Conservation (phyloP, 2,329 filamentous ascomycete species). For the Tricladium varicosporioides region DNA sequence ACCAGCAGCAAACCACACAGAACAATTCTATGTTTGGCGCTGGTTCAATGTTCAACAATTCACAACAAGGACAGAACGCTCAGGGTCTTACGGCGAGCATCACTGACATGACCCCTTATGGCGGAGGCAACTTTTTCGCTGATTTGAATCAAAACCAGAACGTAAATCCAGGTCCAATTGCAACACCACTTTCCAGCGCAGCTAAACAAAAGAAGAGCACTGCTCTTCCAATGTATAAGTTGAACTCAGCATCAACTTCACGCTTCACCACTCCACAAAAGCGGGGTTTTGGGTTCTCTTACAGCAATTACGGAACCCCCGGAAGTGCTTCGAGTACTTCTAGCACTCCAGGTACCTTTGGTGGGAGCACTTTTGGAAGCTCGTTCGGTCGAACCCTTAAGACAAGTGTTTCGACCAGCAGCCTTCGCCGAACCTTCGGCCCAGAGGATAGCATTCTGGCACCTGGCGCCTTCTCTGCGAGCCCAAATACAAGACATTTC, state of each 20-base stretch:
- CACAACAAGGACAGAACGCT: constrained; percentile 50
- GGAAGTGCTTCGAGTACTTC: constrained; percentile 66
- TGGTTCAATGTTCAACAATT: constrained; percentile 58
- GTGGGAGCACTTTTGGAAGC: constrained; percentile 66
- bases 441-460: constrained; percentile 82
- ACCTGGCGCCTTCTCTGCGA: constrained; percentile 79
- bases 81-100: constrained; percentile 75
- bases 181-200: constrained; percentile 77
- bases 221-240: constrained; percentile 81
- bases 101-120: constrained; percentile 83
- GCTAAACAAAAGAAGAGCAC: constrained; percentile 74
- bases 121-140: constrained; percentile 81
- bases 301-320: constrained; percentile 87
- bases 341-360: constrained; percentile 64
- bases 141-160: constrained; percentile 62
- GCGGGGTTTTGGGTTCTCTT: constrained; percentile 86
- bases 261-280: constrained; percentile 83
- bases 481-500: constrained; percentile 60
- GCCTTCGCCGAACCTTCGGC: constrained; percentile 76
- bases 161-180: constrained; percentile 80
- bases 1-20: constrained; percentile 37
- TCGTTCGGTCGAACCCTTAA: constrained; percentile 61
- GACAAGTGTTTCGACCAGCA: constrained; percentile 89
- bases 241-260: constrained; percentile 76
- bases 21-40: constrained; percentile 63